Percentiles rank a stretch among this genome's conserved stretches.
Conservation (phyloP, 441 rosid species). For the Viola pubescens region DNA sequence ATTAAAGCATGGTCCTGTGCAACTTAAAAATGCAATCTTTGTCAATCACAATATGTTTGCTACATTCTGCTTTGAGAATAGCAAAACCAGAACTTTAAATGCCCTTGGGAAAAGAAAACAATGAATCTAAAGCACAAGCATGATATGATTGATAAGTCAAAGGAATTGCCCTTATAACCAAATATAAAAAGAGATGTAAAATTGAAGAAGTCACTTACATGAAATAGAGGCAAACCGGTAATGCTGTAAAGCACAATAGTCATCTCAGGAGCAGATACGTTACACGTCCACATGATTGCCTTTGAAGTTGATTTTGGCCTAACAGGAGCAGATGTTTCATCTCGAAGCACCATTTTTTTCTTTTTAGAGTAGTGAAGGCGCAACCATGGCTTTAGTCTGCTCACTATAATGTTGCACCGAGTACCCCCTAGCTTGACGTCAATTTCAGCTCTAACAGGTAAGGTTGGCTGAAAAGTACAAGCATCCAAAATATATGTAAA, state of each 20-base stretch:
- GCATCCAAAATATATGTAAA: neutral
- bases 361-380: constrained; percentile 55
- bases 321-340: constrained; percentile 33
- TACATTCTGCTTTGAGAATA: too few relatives aligned
- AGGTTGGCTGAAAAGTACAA: constrained; percentile 46
- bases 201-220: constrained; percentile 50
- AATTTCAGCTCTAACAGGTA: constrained; percentile 82
- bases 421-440: constrained; percentile 92
- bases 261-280: constrained; percentile 98
- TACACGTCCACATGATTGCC: constrained; percentile 87
- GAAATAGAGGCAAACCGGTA: constrained; percentile 62
- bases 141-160: constrained; percentile 7
- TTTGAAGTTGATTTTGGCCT: constrained; percentile 47
- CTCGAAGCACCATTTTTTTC: constrained; percentile 64
- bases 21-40: too few relatives aligned
- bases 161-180: constrained; percentile 7
- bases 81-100: too few relatives aligned
- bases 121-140: too few relatives aligned
- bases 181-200: constrained; percentile 1
- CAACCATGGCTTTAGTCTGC: constrained; percentile 83
- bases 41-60: too few relatives aligned
- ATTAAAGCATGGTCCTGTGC: too few relatives aligned
- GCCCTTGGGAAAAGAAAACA: too few relatives aligned
- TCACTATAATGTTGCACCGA: constrained; percentile 56
- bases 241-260: constrained; percentile 58